Evolutionary conservation across 345 rosid genomes (phyloP).

Genomic region (Salix arbutifolia): DNA sequence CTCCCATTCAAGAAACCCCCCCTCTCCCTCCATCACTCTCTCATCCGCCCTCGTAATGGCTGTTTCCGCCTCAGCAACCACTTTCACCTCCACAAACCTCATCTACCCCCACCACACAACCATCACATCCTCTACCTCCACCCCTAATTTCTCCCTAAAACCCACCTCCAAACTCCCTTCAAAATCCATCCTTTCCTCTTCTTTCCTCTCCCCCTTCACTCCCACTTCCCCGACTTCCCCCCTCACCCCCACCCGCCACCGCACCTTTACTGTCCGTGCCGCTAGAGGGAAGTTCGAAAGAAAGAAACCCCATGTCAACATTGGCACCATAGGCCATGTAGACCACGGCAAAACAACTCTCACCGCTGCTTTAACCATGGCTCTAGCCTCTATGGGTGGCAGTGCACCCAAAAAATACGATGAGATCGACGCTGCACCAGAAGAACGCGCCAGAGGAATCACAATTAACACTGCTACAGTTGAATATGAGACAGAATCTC

Average conservation of each 20-base stretch:
- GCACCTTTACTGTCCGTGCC: slow-evolving; percentile 60
- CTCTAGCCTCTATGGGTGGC: slow-evolving; percentile 62
- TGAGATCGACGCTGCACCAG: slow-evolving; percentile 94
- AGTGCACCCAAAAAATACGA: slow-evolving; percentile 77
- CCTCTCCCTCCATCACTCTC: neutral
- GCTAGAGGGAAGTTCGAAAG: slow-evolving; percentile 95
- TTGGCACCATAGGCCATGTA: slow-evolving; percentile 90
- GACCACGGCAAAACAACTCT: slow-evolving; percentile 95
- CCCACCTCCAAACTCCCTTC: slow-evolving; percentile 30
- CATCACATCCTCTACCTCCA: slow-evolving; percentile 35
- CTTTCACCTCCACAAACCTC: slow-evolving; percentile 43
- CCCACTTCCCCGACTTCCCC: slow-evolving; percentile 20
- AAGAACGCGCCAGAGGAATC: slow-evolving; percentile 89
- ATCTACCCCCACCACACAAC: slow-evolving; percentile 25
- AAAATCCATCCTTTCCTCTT: slow-evolving; percentile 48
- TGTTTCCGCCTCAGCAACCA: slow-evolving; percentile 47
- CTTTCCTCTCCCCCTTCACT: slow-evolving; percentile 53
- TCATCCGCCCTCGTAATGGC: slow-evolving; percentile 40
- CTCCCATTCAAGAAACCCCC: neutral
- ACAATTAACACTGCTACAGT: slow-evolving; percentile 92
- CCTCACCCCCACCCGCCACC: slow-evolving; percentile 23
- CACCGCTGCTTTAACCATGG: slow-evolving; percentile 93
- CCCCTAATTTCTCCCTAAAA: slow-evolving; percentile 19
- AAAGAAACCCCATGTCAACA: slow-evolving; percentile 85
- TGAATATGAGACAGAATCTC: slow-evolving; percentile 80